Base-by-base conservation (phyloP, 352 stramenopile genomes). In the Globisporangium cystogenes region DNA sequence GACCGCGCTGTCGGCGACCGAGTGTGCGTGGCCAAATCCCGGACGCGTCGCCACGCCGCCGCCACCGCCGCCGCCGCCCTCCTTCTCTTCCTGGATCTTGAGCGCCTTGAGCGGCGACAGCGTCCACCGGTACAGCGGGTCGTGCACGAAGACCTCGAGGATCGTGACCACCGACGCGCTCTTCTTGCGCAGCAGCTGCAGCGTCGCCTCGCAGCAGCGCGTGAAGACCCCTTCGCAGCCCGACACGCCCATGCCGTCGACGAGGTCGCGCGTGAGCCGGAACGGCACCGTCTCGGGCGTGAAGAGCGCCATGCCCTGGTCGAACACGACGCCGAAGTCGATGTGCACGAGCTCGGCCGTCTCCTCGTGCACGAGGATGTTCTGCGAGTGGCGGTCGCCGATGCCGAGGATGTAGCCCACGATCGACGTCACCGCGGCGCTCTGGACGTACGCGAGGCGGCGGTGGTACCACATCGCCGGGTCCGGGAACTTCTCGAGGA, bases 291-390 rank as follows among this genome's bases (percentile, higher is more conserved):
- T 97, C 75, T 99, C 98, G 1, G 98, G 98, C 21, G 90, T 98
- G 52, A 82, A 86, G 5, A 99, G 67, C 55, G 80, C 81, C 83
- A 95, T 92, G 7, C 82, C 85, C 60, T 99, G 96, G 59, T 99
- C 98, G 78, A 99, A 99, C 12, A 99, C 95, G 42, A 99, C 96
- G 11, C 98, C 98, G 79, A 99, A 99, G 72, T 99, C 98, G 64
- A 99, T 99, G 65, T 99, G 98, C 37, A 99, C 93, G 29, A 99
- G 74, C 70, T 99, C 96, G 12, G 89, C 97, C 2, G 95, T 99
- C 36, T 88, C 89, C 44, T 98, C 80, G 57, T 99, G 92, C 51
- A 99, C 91, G 40, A 99, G 70, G 64, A 99, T 99, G 65, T 99
- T 99, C 49, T 96, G 87, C 24, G 87, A 89, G 57, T 99, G 98